Evolutionary conservation across 2,329 filamentous ascomycete species (phyloP).

Genomic region (Arthrinium puccinioides): DNA sequence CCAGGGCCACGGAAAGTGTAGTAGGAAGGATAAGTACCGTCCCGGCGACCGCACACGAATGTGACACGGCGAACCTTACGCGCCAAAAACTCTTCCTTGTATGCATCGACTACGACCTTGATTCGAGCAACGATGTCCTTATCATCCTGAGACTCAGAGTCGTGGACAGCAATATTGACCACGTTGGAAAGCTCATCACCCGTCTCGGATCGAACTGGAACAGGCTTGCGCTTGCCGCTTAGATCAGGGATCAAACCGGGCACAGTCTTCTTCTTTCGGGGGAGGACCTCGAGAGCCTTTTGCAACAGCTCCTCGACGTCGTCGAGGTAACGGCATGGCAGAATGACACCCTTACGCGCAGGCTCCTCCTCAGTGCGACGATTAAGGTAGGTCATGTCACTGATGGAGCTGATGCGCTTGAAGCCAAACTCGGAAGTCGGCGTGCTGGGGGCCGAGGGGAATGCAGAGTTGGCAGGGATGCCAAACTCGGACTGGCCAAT

Average conservation of each 20-base stretch:
- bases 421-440: conserved; percentile 57
- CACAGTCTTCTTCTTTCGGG: conserved; percentile 52
- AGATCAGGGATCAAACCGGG: conserved; percentile 64
- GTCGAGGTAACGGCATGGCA: conserved; percentile 88
- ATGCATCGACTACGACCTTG: conserved; percentile 64
- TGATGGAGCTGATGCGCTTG: conserved; percentile 88
- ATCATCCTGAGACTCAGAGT: conserved; percentile 79
- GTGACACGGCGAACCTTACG: conserved; percentile 84
- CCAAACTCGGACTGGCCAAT: conserved; percentile 88
- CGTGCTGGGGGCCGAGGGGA: conserved; percentile 77
- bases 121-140: conserved; percentile 73
- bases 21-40: conserved; percentile 93
- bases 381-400: conserved; percentile 86
- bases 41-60: conserved; percentile 91
- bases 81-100: conserved; percentile 75
- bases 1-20: conserved; percentile 93
- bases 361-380: conserved; percentile 69
- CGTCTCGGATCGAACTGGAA: conserved; percentile 44
- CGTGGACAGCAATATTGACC: conserved; percentile 83
- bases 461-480: conserved; percentile 68
- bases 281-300: conserved; percentile 79
- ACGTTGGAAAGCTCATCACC: conserved; percentile 83
- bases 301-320: conserved; percentile 83
- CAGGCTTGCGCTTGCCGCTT: conserved; percentile 62
- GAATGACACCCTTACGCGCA: conserved; percentile 84